A percentile compares a stretch with the other conserved stretches of the same genome.
Conservation (phyloP, 1,139 yeast species). For the Diutina rugosa region DNA sequence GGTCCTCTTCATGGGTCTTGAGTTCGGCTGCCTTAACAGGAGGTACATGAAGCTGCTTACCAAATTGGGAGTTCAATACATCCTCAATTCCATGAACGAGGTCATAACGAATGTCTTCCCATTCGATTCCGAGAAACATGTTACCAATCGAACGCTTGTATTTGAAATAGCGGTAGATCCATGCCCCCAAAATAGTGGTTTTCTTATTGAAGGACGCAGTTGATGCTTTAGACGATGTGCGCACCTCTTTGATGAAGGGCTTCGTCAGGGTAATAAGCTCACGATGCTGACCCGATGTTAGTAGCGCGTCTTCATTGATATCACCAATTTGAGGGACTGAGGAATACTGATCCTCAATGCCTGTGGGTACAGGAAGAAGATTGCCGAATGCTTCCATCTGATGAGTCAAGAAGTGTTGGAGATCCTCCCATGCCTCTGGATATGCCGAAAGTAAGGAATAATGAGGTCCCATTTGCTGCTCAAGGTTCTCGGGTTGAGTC, state of each 20-base stretch:
- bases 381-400: background rate
- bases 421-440: background rate
- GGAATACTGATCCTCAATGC: background rate
- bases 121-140: conserved; percentile 29
- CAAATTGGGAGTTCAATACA: conserved; percentile 21
- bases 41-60: conserved; percentile 11
- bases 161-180: conserved; percentile 26
- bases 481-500: background rate
- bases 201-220: conserved; percentile 4
- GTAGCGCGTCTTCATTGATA: background rate
- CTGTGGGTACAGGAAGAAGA: background rate
- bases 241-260: background rate
- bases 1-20: background rate
- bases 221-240: conserved; percentile 1
- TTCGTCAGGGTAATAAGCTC: background rate
- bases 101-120: conserved; percentile 33
- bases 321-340: background rate
- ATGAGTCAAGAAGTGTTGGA: background rate
- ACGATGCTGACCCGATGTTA: background rate
- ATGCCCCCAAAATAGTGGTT: conserved; percentile 6
- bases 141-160: conserved; percentile 26
- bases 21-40: background rate
- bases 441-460: background rate
- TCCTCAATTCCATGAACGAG: conserved; percentile 25
- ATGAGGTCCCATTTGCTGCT: background rate